Evolutionary conservation across 2,329 filamentous ascomycete species (phyloP).

Genomic region (Blumeria hordei): DNA sequence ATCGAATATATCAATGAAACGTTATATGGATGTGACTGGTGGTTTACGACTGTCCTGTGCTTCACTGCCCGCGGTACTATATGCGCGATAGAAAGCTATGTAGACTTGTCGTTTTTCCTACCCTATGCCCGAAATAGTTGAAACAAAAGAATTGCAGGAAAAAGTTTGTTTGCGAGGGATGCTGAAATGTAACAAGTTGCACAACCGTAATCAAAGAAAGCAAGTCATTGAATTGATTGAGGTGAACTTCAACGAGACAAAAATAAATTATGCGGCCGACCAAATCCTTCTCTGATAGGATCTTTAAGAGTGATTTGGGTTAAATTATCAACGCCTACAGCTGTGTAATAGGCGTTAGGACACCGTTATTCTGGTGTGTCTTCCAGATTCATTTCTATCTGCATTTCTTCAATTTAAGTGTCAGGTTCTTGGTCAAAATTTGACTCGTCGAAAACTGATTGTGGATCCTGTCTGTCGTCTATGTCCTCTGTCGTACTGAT

Average conservation of each 20-base stretch:
- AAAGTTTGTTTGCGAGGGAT: not conserved
- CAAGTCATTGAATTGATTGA: not conserved
- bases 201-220: conserved; percentile 1
- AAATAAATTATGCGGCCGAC: not conserved
- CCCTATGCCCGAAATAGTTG: not conserved
- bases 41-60: too few relatives aligned
- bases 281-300: not conserved
- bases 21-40: too few relatives aligned
- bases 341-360: not conserved
- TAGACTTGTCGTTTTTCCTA: too few relatives aligned
- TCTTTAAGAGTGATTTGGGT: not conserved
- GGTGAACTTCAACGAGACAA: not conserved
- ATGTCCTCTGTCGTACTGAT: not conserved
- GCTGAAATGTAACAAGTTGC: not conserved
- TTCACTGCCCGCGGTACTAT: too few relatives aligned
- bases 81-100: too few relatives aligned
- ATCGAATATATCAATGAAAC: too few relatives aligned
- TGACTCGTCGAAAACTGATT: not conserved
- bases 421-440: not conserved
- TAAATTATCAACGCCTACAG: not conserved
- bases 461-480: not conserved
- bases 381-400: not conserved
- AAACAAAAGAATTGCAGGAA: not conserved
- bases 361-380: not conserved
- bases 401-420: not conserved